These are phyloP conservation scores for Oemleria cerasiformis DNA, from an alignment of 306 rosid species.

Conservation along the genomic window DNA sequence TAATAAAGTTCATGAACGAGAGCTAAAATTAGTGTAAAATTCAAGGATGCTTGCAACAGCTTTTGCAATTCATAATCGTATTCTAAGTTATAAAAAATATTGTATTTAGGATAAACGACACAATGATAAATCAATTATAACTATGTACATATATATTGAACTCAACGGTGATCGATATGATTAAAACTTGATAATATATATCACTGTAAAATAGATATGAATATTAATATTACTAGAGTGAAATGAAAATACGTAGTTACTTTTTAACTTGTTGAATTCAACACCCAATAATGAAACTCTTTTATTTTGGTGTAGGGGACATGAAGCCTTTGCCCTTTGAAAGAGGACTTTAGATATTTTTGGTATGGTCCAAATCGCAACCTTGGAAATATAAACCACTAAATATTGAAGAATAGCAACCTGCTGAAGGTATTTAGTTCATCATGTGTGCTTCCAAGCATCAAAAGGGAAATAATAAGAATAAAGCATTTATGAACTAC, in stretches of 20 bases:
- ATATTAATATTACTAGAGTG: too few species aligned
- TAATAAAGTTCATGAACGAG: too few species aligned
- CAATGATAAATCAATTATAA: too few species aligned
- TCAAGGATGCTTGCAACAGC: too few species aligned
- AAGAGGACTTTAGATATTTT: not conserved
- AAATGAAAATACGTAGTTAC: not conserved
- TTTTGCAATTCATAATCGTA: too few species aligned
- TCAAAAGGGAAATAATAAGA: slow-evolving; percentile 24
- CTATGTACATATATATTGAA: too few species aligned
- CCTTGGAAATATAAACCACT: slow-evolving; percentile 1
- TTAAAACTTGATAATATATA: too few species aligned
- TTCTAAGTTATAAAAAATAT: too few species aligned
- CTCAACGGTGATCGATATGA: too few species aligned
- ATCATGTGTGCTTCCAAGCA: slow-evolving; percentile 22
- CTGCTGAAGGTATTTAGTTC: slow-evolving; percentile 1
- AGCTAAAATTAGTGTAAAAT: too few species aligned
- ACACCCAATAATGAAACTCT: not conserved
- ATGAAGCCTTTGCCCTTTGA: not conserved
- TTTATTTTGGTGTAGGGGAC: not conserved
- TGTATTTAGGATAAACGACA: too few species aligned
- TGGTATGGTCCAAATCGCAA: not conserved
- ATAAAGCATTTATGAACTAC: slow-evolving; percentile 22
- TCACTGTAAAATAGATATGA: too few species aligned
- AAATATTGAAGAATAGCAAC: not conserved
- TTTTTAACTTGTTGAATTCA: not conserved